A percentile compares a stretch with the other conserved stretches of the same genome.
phyloP scores from a whole-genome alignment of 2,329 filamentous ascomycete genomes.

The Madurella mycetomatis region DNA sequence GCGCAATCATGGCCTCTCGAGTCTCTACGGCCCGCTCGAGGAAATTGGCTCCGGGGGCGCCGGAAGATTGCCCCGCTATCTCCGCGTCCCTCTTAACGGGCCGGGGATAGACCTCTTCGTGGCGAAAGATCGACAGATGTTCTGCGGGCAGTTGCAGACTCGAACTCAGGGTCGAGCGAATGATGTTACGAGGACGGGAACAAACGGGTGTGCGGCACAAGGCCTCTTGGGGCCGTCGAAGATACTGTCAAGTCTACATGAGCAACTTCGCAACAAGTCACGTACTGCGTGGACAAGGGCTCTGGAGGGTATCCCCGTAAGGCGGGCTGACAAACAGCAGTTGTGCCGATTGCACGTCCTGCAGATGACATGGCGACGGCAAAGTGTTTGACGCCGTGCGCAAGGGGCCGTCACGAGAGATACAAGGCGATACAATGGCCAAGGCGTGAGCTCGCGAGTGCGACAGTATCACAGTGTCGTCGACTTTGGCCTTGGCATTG shows the following conservation, averaged over 20 bases:
- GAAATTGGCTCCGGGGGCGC: conserved; percentile 1
- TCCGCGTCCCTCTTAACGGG: neutral
- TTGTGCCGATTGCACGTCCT: neutral
- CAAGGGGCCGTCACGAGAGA: neutral
- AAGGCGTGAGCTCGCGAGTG: neutral
- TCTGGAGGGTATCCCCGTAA: no score
- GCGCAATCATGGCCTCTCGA: no score
- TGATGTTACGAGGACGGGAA: no score
- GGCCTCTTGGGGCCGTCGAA: no score
- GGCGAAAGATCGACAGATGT: conserved; percentile 13
- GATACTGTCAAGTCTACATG: no score
- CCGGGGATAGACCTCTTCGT: conserved; percentile 4
- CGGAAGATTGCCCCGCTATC: conserved; percentile 4
- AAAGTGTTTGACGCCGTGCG: neutral
- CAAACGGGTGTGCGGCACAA: no score
- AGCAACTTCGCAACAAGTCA: no score
- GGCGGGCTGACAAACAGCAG: no score
- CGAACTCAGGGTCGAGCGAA: no score
- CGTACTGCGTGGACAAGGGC: no score
- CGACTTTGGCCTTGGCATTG: neutral
- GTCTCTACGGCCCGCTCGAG: neutral
- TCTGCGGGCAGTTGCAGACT: neutral
- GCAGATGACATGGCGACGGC: neutral
- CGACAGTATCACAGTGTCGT: neutral
- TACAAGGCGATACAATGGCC: neutral